Conservation (phyloP, 2,329 filamentous ascomycete species). For the Parafenestella ontariensis region DNA sequence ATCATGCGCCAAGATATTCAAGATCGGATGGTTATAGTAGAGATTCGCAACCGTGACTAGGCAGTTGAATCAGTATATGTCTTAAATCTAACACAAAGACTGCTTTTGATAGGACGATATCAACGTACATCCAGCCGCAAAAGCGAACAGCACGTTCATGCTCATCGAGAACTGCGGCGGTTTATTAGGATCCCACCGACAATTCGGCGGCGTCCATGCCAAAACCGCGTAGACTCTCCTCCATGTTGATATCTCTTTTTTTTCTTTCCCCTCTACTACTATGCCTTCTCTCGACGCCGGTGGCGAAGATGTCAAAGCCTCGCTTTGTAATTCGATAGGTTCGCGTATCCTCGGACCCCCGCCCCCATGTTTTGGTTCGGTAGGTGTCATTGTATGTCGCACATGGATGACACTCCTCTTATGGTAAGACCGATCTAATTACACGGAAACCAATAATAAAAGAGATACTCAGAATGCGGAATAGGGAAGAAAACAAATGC, state of each 20-base stretch:
- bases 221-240: conserved; percentile 44
- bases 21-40: conserved; percentile 81
- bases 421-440: background rate
- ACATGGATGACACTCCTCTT: background rate
- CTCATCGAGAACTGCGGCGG: conserved; percentile 72
- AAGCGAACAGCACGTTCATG: conserved; percentile 74
- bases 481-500: background rate
- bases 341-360: background rate
- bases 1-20: conserved; percentile 75
- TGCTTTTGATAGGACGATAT: background rate
- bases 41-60: conserved; percentile 76
- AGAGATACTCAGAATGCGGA: too few species aligned
- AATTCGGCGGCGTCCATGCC: conserved; percentile 68
- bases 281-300: conserved; percentile 3
- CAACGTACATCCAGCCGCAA: conserved; percentile 67
- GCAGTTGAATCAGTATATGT: background rate
- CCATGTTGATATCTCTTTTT: conserved; percentile 19
- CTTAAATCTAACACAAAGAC: conserved; percentile 32
- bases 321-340: background rate
- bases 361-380: background rate
- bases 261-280: background rate
- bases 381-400: background rate
- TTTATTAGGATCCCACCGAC: conserved; percentile 70
- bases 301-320: conserved; percentile 10
- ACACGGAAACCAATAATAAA: too few species aligned